Evolutionary conservation across 2,329 filamentous ascomycete genomes (phyloP).

Genomic region (Stachybotrys chlorohalonatus): DNA sequence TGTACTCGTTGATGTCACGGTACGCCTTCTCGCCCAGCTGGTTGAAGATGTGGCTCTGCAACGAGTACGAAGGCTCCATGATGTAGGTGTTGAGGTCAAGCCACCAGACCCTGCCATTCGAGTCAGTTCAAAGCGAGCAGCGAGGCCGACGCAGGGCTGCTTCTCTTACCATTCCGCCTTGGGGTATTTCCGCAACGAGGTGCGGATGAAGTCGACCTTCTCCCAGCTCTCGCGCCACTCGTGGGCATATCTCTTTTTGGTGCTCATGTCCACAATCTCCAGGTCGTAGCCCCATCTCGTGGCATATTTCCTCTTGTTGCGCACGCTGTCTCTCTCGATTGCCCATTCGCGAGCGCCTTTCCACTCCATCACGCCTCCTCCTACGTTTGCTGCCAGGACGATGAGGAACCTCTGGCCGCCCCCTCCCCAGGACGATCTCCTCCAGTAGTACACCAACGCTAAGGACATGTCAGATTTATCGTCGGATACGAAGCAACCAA

Average conservation of each 20-base stretch:
- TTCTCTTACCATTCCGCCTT: conserved; percentile 81
- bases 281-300: conserved; percentile 87
- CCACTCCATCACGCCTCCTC: conserved; percentile 98
- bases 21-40: conserved; percentile 66
- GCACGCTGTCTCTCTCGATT: conserved; percentile 90
- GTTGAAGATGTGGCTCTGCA: conserved; percentile 87
- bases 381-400: conserved; percentile 85
- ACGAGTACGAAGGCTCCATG: conserved; percentile 88
- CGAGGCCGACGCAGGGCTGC: not conserved
- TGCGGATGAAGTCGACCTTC: conserved; percentile 89
- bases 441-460: conserved; percentile 54
- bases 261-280: conserved; percentile 97
- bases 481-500: not conserved
- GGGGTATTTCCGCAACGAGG: conserved; percentile 85
- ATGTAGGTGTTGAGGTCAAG: conserved; percentile 94
- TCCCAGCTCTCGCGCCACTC: conserved; percentile 99
- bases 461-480: conserved; percentile 2
- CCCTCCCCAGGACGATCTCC: conserved; percentile 63
- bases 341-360: conserved; percentile 97
- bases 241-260: conserved; percentile 96
- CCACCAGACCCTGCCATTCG: conserved; percentile 91
- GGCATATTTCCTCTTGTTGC: conserved; percentile 88
- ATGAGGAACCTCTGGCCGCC: conserved; percentile 89
- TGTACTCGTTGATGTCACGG: conserved; percentile 93
- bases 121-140: not conserved